These are phyloP conservation scores for Zizania palustris DNA, from an alignment of 202 grass and related monocot species.

Conservation along the genomic window DNA sequence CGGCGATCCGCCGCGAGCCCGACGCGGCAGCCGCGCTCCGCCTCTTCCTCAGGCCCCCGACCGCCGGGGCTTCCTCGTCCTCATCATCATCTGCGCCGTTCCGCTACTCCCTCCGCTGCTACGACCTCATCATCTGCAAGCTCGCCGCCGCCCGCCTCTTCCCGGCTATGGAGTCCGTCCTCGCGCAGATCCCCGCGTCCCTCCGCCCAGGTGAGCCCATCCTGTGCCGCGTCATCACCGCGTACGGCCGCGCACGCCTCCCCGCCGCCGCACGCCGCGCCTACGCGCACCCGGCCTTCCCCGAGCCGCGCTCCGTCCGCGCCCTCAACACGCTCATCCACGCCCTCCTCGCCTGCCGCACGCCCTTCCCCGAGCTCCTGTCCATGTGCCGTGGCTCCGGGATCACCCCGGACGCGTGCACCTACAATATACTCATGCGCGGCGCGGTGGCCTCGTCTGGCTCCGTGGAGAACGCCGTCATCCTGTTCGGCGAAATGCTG, in stretches of 20 bases:
- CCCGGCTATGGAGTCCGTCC: constrained; percentile 59
- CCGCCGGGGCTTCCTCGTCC: neutral
- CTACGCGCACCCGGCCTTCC: constrained; percentile 57
- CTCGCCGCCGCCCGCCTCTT: constrained; percentile 61
- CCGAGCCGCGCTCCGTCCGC: constrained; percentile 45
- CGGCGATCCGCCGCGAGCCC: constrained; percentile 61
- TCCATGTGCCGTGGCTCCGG: constrained; percentile 32
- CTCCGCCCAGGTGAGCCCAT: constrained; percentile 44
- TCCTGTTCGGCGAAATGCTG: constrained; percentile 68
- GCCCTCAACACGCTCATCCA: constrained; percentile 66
- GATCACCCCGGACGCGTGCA: constrained; percentile 56
- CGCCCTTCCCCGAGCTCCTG: constrained; percentile 35
- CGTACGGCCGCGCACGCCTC: constrained; percentile 58
- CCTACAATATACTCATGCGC: constrained; percentile 68
- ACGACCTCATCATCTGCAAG: constrained; percentile 60
- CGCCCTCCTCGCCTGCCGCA: constrained; percentile 47
- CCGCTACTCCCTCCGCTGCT: constrained; percentile 54
- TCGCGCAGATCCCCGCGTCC: constrained; percentile 33
- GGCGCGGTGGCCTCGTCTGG: constrained; percentile 17
- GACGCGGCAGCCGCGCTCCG: constrained; percentile 53
- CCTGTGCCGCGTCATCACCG: constrained; percentile 56
- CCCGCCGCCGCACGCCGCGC: constrained; percentile 48
- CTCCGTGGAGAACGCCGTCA: constrained; percentile 40
- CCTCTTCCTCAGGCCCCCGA: constrained; percentile 49
- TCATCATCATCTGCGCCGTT: constrained; percentile 12